These are phyloP conservation scores for Baudoinia panamericana DNA, from an alignment of 495 filamentous ascomycete genomes.

Conservation along the genomic window DNA sequence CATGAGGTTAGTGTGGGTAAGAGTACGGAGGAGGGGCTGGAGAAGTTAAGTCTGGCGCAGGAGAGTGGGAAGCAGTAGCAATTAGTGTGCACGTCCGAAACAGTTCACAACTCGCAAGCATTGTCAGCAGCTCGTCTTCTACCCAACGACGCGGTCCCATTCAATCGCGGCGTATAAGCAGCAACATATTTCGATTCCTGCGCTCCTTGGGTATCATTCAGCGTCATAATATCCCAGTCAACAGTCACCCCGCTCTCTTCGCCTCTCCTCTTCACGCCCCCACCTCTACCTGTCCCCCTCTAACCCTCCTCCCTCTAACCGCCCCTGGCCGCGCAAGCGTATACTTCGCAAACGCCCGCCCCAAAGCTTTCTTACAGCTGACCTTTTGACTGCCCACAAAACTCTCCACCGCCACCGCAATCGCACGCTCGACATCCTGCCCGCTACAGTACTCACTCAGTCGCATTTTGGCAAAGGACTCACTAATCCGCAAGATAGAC, in stretches of 20 bases:
- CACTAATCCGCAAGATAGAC: conserved; percentile 88
- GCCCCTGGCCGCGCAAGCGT: conserved; percentile 28
- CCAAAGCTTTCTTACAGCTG: conserved; percentile 93
- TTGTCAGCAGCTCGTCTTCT: too few species aligned
- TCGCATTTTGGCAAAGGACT: conserved; percentile 91
- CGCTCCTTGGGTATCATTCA: too few species aligned
- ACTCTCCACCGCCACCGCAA: conserved; percentile 89
- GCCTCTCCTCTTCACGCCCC: conserved; percentile 1
- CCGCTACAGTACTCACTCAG: conserved; percentile 81
- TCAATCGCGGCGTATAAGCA: too few species aligned
- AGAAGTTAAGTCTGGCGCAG: conserved; percentile 23
- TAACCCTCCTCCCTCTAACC: conserved; percentile 6
- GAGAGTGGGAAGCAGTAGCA: conserved; percentile 7
- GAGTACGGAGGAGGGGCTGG: conserved; percentile 30
- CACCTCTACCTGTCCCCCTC: background rate
- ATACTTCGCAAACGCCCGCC: conserved; percentile 95
- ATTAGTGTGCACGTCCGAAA: background rate
- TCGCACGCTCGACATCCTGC: conserved; percentile 89
- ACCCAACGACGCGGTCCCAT: too few species aligned
- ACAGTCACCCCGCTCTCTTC: background rate
- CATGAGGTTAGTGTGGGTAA: conserved; percentile 28
- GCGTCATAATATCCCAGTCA: too few species aligned
- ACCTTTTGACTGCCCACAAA: conserved; percentile 97
- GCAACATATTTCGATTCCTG: too few species aligned
- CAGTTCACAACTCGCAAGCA: background rate